A percentile compares a stretch with the other conserved stretches of the same genome.
Conservation (phyloP, 2,329 filamentous ascomycete species). For the Cladobotryum protrusum region DNA sequence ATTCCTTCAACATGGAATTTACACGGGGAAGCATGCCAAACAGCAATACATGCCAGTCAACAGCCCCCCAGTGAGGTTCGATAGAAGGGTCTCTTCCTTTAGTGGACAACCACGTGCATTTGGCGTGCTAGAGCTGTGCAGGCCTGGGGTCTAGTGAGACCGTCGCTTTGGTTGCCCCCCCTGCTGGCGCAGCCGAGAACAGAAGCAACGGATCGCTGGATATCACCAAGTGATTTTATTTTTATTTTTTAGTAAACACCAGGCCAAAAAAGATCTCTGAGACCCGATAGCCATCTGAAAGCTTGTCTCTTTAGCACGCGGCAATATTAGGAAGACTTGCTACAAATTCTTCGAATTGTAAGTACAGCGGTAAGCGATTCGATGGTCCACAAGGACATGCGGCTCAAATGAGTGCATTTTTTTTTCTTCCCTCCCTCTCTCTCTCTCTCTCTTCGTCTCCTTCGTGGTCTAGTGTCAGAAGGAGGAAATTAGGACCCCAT, state of each 20-base stretch:
- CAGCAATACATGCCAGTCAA: not conserved
- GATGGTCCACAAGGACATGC: not conserved
- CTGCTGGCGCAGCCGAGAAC: not conserved
- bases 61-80: too few species aligned
- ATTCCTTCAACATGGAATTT: too few species aligned
- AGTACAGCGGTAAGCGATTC: not conserved
- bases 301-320: too few species aligned
- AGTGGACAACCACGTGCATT: not conserved
- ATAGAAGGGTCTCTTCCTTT: not conserved
- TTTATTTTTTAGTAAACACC: too few species aligned
- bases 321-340: too few species aligned
- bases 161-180: not conserved
- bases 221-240: too few species aligned
- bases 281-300: too few species aligned
- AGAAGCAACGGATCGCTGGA: not conserved
- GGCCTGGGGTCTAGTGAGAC: not conserved
- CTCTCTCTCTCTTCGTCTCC: not conserved
- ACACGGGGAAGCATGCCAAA: too few species aligned
- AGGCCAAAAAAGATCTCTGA: too few species aligned
- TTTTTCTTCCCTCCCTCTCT: not conserved
- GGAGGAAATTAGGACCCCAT: slow-evolving; percentile 2
- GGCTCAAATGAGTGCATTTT: not conserved
- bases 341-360: too few species aligned
- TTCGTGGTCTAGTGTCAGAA: too few species aligned
- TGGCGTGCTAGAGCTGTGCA: not conserved